Evolutionary conservation across 2,329 filamentous ascomycete genomes (phyloP), one percentile per base, ranked within the genome.

Genomic region (Colletotrichum sp.): DNA sequence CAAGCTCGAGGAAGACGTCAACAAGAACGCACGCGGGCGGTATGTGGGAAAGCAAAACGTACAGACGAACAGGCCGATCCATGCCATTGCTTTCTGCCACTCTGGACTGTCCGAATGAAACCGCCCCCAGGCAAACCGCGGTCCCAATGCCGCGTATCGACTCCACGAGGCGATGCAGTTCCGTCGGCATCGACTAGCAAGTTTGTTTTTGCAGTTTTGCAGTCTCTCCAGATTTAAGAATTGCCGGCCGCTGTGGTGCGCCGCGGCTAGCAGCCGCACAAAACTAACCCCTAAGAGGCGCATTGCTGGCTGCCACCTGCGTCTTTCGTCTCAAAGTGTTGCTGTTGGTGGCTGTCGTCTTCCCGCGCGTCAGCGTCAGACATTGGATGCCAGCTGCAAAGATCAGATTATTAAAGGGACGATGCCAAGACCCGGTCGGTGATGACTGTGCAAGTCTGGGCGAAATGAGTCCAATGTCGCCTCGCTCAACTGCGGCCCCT

Each of bases 391-490:
- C 63, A 73, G 70, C 29, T 15, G 44, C 32, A 19, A 16, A 39
- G 44, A 49, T 68, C 69, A 25, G 59, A 59, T 69, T 52, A 76
- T 69, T 69, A 69, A 22, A 65, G 34, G 63, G 74, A 64, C 64
- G 34, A 13, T 36, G 74, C 74, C 74, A 76, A 76, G 74, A 69
- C 49, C 69, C 57, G 15, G 59, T 61, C 57, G 15, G 29, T 73
- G 59, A 36, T 39, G 49, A 69, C 36, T 65, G 22, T 30, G 64
- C 32, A 19, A 61, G 22, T 30, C 64, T 52, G 65, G 69, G 69
- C 69, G 74, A 76, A 65, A 76, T 76, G 71, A 75, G 74, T 52
- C 22, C 63, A 68, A 75, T 75, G 63, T 72, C 72, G 72, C 72
- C 68, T 64, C 15, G 22, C 57, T 64, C 66, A 49, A 36, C 55